These are phyloP conservation scores for Boletus smithii DNA, from an alignment of 1,284 basidiomycete genomes.

Conservation along the genomic window DNA sequence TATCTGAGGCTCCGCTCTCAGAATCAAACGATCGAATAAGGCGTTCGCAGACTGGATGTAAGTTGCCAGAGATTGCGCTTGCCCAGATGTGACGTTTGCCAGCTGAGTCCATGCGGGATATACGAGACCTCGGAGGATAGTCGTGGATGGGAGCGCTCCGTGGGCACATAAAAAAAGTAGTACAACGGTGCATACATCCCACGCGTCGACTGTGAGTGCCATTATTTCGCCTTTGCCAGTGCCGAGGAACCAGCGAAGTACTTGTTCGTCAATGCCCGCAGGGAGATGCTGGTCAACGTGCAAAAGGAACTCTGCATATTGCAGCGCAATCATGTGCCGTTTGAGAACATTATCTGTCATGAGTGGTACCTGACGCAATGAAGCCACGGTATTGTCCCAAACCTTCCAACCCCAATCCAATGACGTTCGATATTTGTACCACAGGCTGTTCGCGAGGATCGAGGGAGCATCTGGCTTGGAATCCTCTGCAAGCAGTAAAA, in stretches of 20 bases:
- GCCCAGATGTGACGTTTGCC: constrained; percentile 39
- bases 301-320: constrained; percentile 66
- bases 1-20: constrained; percentile 48
- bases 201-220: constrained; percentile 54
- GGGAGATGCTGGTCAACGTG: constrained; percentile 73
- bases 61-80: constrained; percentile 42
- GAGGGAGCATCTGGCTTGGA: constrained; percentile 56
- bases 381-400: constrained; percentile 75
- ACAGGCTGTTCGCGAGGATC: constrained; percentile 67
- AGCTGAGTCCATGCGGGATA: constrained; percentile 69
- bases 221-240: constrained; percentile 59
- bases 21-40: constrained; percentile 57
- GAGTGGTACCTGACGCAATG: constrained; percentile 59
- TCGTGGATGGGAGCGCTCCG: constrained; percentile 66
- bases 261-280: constrained; percentile 61
- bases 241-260: constrained; percentile 66
- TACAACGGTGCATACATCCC: constrained; percentile 62
- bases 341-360: constrained; percentile 48
- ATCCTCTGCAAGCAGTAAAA: constrained; percentile 59
- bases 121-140: constrained; percentile 65
- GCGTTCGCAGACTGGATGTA: constrained; percentile 60
- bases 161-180: constrained; percentile 63
- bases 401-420: constrained; percentile 72
- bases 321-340: constrained; percentile 51
- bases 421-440: constrained; percentile 74